phyloP scores from a whole-genome alignment of 192 early-diverging fungal genomes.

The Dissophora globulifera region DNA sequence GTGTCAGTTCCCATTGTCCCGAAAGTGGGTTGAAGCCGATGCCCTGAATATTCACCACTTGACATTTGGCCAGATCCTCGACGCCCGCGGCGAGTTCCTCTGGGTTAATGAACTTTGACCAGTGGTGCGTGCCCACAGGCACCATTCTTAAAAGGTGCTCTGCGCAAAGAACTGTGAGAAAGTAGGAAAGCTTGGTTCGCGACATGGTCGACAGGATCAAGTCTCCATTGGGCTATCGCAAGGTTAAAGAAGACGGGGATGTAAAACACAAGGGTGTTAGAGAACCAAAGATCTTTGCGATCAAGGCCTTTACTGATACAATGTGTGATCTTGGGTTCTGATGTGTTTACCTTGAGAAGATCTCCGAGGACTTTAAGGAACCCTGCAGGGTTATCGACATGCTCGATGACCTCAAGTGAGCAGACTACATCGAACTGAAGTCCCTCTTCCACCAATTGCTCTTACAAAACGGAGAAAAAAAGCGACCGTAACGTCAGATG shows the following conservation, averaged over 20 bases:
- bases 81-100: slow-evolving; percentile 72
- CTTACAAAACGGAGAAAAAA: no score
- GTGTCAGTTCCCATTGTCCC: slow-evolving; percentile 55
- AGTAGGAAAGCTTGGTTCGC: slow-evolving; percentile 77
- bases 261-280: not conserved
- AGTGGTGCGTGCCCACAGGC: slow-evolving; percentile 87
- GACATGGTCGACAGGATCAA: slow-evolving; percentile 94
- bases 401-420: slow-evolving; percentile 93
- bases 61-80: slow-evolving; percentile 51
- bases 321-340: no score
- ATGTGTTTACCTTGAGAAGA: slow-evolving; percentile 70
- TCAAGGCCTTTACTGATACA: no score
- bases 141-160: slow-evolving; percentile 84
- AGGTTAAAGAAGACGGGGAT: no score
- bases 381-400: slow-evolving; percentile 76
- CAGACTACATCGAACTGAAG: slow-evolving; percentile 82
- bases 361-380: slow-evolving; percentile 77
- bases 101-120: slow-evolving; percentile 85
- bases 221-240: slow-evolving; percentile 70
- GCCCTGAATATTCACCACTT: slow-evolving; percentile 63
- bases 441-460: slow-evolving; percentile 63
- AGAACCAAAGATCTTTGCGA: not conserved
- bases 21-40: slow-evolving; percentile 66
- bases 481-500: no score
- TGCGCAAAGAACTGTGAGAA: slow-evolving; percentile 84